phyloP scores from a whole-genome alignment of 176 grass and related monocot species.

The Phyllostachys edulis region DNA sequence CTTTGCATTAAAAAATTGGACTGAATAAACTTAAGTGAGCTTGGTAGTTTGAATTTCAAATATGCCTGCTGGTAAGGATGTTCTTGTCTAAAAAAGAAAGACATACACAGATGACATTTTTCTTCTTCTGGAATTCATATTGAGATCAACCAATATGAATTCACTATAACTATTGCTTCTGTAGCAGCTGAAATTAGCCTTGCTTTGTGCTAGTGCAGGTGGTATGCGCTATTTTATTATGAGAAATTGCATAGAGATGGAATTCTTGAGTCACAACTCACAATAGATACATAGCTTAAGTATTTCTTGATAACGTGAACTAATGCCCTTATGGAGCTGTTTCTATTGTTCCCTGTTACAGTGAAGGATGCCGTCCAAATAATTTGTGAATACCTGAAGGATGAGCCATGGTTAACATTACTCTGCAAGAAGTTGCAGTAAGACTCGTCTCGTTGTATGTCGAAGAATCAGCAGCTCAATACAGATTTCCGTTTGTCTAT shows the following conservation, averaged over 20 bases:
- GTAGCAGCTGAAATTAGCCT: neutral
- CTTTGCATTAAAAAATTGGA: neutral
- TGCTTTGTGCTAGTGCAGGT: conserved; percentile 6
- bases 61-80: neutral
- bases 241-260: neutral
- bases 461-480: conserved; percentile 6
- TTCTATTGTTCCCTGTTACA: conserved; percentile 30
- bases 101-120: neutral
- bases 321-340: neutral
- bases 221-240: neutral
- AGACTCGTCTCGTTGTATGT: conserved; percentile 28
- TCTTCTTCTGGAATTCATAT: neutral
- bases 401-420: conserved; percentile 70
- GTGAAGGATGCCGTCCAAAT: conserved; percentile 80
- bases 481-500: neutral
- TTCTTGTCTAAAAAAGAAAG: neutral
- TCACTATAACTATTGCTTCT: neutral
- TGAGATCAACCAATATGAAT: neutral
- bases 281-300: neutral
- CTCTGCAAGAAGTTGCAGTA: conserved; percentile 76
- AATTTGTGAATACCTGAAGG: conserved; percentile 80
- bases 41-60: neutral
- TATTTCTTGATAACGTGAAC: conserved; percentile 9
- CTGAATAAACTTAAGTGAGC: neutral
- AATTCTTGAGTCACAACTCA: neutral